Percentiles rank a stretch among this genome's conserved stretches.
Evolutionary conservation across 768 basidiomycete genomes (phyloP).

Genomic region (Cystobasidium tubakii): DNA sequence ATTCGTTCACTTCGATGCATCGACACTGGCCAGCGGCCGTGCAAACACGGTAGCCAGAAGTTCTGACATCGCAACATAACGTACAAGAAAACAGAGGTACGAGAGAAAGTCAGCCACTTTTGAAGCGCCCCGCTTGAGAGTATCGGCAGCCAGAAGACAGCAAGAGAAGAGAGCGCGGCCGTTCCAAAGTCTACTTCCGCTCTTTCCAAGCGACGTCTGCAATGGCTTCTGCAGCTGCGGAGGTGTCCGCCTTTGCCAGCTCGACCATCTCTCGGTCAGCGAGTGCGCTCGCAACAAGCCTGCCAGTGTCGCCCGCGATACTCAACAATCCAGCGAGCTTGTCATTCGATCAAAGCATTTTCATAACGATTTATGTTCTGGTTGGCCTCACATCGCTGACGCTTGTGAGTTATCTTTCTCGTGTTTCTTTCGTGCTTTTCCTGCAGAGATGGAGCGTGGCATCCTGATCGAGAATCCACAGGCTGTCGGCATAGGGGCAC

Average conservation of each 20-base stretch:
- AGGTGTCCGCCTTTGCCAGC: background rate
- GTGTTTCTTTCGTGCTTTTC: no score
- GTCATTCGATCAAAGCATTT: background rate
- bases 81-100: no score
- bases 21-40: no score
- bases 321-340: background rate
- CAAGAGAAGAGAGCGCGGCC: no score
- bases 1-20: no score
- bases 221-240: background rate
- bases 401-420: background rate
- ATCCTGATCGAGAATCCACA: background rate
- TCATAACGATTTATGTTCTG: background rate
- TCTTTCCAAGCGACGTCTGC: background rate
- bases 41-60: no score
- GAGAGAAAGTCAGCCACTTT: no score
- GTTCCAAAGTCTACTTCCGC: no score
- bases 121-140: no score
- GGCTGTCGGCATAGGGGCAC: conserved; percentile 14
- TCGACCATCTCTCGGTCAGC: background rate
- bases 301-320: background rate
- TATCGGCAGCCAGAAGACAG: no score
- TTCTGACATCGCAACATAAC: no score
- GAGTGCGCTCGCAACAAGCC: background rate
- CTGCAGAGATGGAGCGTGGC: background rate
- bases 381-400: conserved; percentile 7